Evolutionary conservation across 129 eudicot genomes (phyloP), one percentile per base, ranked within the genome.

Genomic region (Gnaphalium uliginosum): DNA sequence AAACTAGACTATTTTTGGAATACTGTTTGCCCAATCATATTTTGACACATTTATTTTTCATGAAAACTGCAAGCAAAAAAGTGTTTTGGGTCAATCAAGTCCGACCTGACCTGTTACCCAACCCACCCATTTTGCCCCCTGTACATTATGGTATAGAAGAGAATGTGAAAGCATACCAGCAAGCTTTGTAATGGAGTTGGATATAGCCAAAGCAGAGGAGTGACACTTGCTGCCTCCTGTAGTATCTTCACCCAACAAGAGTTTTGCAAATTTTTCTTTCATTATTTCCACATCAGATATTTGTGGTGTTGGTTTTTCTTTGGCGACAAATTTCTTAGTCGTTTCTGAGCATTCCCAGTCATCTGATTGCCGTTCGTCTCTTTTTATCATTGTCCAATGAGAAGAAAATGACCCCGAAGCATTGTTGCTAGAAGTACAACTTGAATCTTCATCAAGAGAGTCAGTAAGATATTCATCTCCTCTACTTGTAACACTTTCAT

Each of bases 201-300:
- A 95, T 41, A 95, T 56, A 35, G 96, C 97, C 53, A 87, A 79
- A 50, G 99, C 97, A 32, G 93, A 75, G 14, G 89, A 75, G 8
- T 82, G 73, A 58, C 97, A 97, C 75, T 85, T 87, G 15, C 83
- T 26, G 32, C 99, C 99, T 68, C 99, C 99, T 3, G 96, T 86
- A 54, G 81, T 63, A 87, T 95, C 99, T 72, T 89, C 96, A 33
- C 99, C 99, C 63, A 95, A 85, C 83, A 95, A 83, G 32, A 95
- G 79, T 71, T 91, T 95, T 8, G 99, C 90, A 56, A 95, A 95
- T 69, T 71, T 89, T 71, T 95, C 97, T 81, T 87, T 95, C 96
- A 95, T 87, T 5, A 80, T 73, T 24, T 89, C 90, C 18, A 85
- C 73, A 50, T 95, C 92, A 2, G 88, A 84, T 37, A 69, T 19